Base-by-base conservation (phyloP, 2,329 filamentous ascomycete species). In the Ascosphaera acerosa region DNA sequence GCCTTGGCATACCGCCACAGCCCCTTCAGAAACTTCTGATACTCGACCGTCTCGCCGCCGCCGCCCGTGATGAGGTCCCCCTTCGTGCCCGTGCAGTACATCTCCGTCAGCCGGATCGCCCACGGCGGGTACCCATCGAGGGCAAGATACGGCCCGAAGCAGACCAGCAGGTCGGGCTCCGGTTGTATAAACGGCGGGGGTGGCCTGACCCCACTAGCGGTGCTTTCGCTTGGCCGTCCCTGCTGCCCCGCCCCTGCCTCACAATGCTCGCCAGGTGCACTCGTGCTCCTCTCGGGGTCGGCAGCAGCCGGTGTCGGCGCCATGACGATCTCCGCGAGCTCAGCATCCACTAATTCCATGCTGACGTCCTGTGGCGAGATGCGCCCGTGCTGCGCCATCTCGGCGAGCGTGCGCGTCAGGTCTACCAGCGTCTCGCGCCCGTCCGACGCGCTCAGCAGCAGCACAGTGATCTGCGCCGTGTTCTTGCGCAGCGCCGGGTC, bases 101-200 rank as follows among this genome's bases (percentile, higher is more conserved):
- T 92, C 59, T 97, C 87, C 0, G 82, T 92, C 46, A 97, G 57
- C 27, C 87, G 67, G 37, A 94, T 66, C 53, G 92, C 87, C 87
- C 87, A 97, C 1, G 87, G 87, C 6, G 87, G 87, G 48, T 94
- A 97, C 6, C 87, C 81, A 33, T 80, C 72, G 28, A 97, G 55
- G 47, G 81, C 72, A 33, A 94, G 69, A 31, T 70, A 68, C 3
- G 82, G 77, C 1, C 75, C 70, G 49, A 97, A 97, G 6, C 91
- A 57, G 33, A 97, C 66, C 35, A 97, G 57, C 10, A 97, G 59
- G 48, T 94, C 82, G 2, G 87, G 87, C 52, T 97, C 84, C 6
- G 66, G 62, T 63, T 89, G 87, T 36, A 90, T 70, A 32, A 39
- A 25, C 3, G 17, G 15, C 16, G 23, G 19, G 23, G 20, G 29